Evolutionary conservation across 176 grass and related monocot genomes (phyloP).

Genomic region (Rhynchospora tenuis): DNA sequence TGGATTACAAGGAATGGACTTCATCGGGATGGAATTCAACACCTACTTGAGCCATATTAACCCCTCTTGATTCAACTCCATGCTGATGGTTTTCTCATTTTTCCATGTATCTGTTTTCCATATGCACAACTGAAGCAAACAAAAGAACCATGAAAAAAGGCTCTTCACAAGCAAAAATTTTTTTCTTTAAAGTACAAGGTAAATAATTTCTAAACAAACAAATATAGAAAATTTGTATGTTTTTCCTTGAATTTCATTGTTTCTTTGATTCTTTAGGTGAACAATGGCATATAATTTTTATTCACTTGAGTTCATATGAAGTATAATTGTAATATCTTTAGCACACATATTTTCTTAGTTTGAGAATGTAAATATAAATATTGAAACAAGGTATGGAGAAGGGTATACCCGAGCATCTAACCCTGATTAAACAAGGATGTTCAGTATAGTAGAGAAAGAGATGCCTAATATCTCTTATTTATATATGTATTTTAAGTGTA

Average conservation of each 20-base stretch:
- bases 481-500: too few relatives aligned
- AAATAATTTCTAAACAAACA: not conserved
- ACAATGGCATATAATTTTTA: too few relatives aligned
- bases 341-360: not conserved
- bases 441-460: conserved; percentile 2
- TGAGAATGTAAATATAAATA: not conserved
- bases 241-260: not conserved
- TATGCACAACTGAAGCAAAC: not conserved
- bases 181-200: not conserved
- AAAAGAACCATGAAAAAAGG: not conserved
- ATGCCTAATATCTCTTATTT: too few relatives aligned
- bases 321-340: not conserved
- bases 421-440: conserved; percentile 2
- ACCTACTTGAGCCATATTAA: conserved; percentile 1
- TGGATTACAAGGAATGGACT: conserved; percentile 23
- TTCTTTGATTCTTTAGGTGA: not conserved
- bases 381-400: not conserved
- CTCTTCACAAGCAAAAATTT: not conserved
- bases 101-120: not conserved
- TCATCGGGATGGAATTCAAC: conserved; percentile 36
- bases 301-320: not conserved
- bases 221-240: not conserved
- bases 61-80: not conserved
- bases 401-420: not conserved
- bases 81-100: not conserved